Conservation (phyloP, 768 basidiomycete genomes). For the Symmetrospora coprosmae region DNA sequence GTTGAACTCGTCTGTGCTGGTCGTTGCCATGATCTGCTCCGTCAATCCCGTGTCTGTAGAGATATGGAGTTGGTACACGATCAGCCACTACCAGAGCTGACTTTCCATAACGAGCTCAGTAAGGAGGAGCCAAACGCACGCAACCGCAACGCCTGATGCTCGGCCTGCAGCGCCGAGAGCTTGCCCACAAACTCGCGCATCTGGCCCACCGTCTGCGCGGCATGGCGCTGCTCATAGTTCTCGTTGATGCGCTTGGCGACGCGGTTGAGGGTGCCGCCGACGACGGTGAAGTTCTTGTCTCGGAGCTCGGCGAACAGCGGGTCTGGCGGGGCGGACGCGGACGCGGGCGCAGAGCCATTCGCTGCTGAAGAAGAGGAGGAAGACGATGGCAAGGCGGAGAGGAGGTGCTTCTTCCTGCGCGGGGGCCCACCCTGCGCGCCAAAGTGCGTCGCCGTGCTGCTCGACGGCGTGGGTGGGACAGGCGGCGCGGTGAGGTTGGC, state of each 20-base stretch:
- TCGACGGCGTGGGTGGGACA: background rate
- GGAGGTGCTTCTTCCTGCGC: conserved; percentile 21
- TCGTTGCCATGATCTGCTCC: conserved; percentile 75
- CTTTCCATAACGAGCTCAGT: background rate
- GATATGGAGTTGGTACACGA: background rate
- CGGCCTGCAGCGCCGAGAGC: conserved; percentile 76
- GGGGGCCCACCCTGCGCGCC: background rate
- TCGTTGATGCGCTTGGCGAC: conserved; percentile 74
- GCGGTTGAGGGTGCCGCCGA: conserved; percentile 65
- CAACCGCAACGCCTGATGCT: conserved; percentile 73
- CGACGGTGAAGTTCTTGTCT: conserved; percentile 80
- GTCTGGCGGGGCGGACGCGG: conserved; percentile 52
- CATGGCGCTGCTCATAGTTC: conserved; percentile 61
- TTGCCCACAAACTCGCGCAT: conserved; percentile 90
- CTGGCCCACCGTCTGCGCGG: conserved; percentile 63
- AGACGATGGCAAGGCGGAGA: conserved; percentile 21
- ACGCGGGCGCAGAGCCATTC: background rate
- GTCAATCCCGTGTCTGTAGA: conserved; percentile 73
- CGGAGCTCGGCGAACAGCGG: conserved; percentile 66
- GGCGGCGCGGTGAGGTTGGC: conserved; percentile 1
- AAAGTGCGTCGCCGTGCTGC: background rate
- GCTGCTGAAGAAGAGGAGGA: background rate
- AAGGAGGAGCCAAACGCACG: conserved; percentile 47
- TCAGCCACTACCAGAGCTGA: background rate
- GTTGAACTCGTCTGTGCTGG: conserved; percentile 74